Conservation (phyloP, 306 rosid species). For the Datisca glomerata region DNA sequence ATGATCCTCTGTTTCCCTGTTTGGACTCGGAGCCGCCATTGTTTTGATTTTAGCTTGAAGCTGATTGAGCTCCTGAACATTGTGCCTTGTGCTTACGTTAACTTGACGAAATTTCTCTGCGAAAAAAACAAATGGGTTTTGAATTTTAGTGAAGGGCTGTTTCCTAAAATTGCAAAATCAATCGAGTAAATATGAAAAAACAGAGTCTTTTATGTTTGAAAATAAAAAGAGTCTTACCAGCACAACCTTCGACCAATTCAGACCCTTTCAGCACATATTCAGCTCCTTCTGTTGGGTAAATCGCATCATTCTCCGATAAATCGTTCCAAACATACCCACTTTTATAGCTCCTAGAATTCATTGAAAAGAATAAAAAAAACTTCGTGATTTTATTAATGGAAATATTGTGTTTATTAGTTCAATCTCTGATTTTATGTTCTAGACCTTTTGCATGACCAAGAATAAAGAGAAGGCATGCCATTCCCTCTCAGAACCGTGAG, state of each 20-base stretch:
- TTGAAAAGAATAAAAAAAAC: too few relatives aligned
- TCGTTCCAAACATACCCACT: slow-evolving; percentile 86
- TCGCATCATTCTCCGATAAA: slow-evolving; percentile 46
- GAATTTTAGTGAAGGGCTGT: background rate
- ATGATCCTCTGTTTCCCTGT: slow-evolving; percentile 20
- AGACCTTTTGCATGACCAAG: slow-evolving; percentile 96
- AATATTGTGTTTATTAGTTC: background rate
- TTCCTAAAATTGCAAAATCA: background rate
- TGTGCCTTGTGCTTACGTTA: slow-evolving; percentile 19
- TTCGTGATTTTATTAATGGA: too few relatives aligned
- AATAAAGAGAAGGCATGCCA: slow-evolving; percentile 72
- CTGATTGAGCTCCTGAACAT: slow-evolving; percentile 19
- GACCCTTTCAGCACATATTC: slow-evolving; percentile 87
- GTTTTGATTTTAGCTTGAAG: slow-evolving; percentile 15
- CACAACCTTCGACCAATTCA: slow-evolving; percentile 41
- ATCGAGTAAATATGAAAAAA: background rate
- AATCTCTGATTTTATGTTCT: too few relatives aligned
- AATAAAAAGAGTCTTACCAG: slow-evolving; percentile 20
- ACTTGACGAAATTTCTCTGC: slow-evolving; percentile 49
- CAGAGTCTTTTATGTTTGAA: background rate
- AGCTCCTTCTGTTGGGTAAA: slow-evolving; percentile 69
- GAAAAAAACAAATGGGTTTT: background rate
- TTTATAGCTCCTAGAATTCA: slow-evolving; percentile 80
- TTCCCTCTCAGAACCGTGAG: slow-evolving; percentile 62
- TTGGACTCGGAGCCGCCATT: slow-evolving; percentile 13